Percentiles rank a stretch among this genome's conserved stretches.
Evolutionary conservation across 1,139 yeast genomes (phyloP).

Genomic region (Zygosaccharomyces sapae): DNA sequence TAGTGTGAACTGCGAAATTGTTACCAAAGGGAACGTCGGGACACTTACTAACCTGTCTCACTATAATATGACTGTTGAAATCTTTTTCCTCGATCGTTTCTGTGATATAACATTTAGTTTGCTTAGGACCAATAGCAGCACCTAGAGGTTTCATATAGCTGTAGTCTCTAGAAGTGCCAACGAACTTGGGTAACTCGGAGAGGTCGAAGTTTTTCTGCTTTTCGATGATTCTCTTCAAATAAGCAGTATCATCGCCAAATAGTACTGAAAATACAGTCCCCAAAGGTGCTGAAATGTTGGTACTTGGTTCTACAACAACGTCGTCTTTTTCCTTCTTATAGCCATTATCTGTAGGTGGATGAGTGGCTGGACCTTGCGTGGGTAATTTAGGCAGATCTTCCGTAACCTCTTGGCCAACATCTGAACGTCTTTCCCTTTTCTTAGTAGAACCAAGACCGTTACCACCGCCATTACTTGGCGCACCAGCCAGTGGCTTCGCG

Average conservation of each 20-base stretch:
- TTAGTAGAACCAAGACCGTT: not conserved
- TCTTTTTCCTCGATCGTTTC: constrained; percentile 68
- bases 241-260: constrained; percentile 69
- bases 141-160: constrained; percentile 74
- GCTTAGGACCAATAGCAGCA: constrained; percentile 91
- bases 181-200: constrained; percentile 51
- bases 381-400: constrained; percentile 34
- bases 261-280: constrained; percentile 69
- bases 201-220: constrained; percentile 73
- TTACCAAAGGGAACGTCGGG: constrained; percentile 97
- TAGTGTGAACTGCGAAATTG: constrained; percentile 70
- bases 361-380: constrained; percentile 53
- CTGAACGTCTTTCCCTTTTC: constrained; percentile 19
- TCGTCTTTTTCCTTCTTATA: constrained; percentile 58
- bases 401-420: constrained; percentile 17
- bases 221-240: constrained; percentile 51
- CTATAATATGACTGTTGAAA: constrained; percentile 51
- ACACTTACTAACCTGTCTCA: constrained; percentile 66
- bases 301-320: constrained; percentile 55
- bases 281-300: constrained; percentile 60
- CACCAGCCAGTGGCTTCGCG: constrained; percentile 20
- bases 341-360: constrained; percentile 49
- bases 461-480: not conserved
- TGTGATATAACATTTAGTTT: constrained; percentile 74
- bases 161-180: constrained; percentile 51